Evolutionary conservation across 208 protist genomes (phyloP).

Genomic region (Plasmodiophora brassicae): DNA sequence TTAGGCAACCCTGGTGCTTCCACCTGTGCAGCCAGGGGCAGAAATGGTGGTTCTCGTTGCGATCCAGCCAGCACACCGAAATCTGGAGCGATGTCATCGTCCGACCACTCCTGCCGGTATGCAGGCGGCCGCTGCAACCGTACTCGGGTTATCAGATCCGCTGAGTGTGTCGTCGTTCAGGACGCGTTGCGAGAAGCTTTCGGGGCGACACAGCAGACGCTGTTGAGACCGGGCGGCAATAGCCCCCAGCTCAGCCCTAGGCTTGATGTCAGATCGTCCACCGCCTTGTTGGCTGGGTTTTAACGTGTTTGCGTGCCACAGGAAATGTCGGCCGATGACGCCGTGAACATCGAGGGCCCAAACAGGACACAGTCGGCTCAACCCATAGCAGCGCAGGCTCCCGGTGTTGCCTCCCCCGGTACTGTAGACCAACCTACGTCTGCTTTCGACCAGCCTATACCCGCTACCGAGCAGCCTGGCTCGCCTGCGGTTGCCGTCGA

Average conservation of each 20-base stretch:
- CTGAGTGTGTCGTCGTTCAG: neutral
- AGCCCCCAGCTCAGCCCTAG: neutral
- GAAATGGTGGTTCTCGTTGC: conserved; percentile 17
- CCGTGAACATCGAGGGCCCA: no score
- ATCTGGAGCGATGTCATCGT: neutral
- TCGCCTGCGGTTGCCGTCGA: no score
- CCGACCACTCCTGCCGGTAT: neutral
- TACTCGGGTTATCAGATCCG: neutral
- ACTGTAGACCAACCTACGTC: no score
- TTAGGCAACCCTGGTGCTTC: neutral
- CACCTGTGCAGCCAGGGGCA: neutral
- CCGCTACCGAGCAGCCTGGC: no score
- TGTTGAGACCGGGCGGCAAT: neutral
- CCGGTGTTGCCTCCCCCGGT: no score
- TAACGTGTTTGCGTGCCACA: no score
- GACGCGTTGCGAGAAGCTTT: neutral
- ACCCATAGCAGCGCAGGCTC: no score
- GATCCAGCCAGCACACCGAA: neutral
- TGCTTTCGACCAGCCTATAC: no score
- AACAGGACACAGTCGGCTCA: no score
- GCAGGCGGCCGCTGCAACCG: neutral
- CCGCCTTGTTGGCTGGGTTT: no score
- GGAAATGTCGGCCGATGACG: no score
- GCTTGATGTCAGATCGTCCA: no score
- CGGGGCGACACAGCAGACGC: neutral